These are phyloP conservation scores for Kwoniella newhampshirensis DNA, from an alignment of 768 basidiomycete genomes.

Conservation along the genomic window DNA sequence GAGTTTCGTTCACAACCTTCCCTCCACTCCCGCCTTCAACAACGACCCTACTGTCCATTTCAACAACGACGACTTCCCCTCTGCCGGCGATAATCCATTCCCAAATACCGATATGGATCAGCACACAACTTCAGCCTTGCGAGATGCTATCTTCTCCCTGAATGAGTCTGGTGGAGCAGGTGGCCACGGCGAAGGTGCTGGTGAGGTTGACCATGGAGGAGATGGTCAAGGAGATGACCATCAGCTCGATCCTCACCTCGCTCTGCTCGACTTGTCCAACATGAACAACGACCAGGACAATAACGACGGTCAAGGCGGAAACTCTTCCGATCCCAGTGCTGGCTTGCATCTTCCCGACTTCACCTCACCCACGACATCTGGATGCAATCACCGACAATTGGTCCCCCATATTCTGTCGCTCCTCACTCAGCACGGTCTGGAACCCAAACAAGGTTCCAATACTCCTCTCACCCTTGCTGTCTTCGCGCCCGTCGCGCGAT, in stretches of 20 bases:
- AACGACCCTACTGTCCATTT: constrained; percentile 16
- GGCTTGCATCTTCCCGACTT: constrained; percentile 22
- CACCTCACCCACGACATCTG: constrained; percentile 4
- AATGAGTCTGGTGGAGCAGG: constrained; percentile 34
- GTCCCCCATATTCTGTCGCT: constrained; percentile 45
- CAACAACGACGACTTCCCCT: constrained; percentile 33
- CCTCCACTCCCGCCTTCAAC: constrained; percentile 25
- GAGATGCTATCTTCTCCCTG: constrained; percentile 49
- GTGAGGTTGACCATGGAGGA: constrained; percentile 26
- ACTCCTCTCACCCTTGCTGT: constrained; percentile 44
- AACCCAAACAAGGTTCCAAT: constrained; percentile 43
- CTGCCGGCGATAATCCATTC: constrained; percentile 30
- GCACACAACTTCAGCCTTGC: constrained; percentile 47
- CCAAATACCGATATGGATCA: constrained; percentile 44
- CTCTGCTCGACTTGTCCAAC: constrained; percentile 41
- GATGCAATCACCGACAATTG: constrained; percentile 34
- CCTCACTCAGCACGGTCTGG: constrained; percentile 35
- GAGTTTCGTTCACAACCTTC: constrained; percentile 44
- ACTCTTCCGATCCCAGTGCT: constrained; percentile 1
- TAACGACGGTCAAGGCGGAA: background rate
- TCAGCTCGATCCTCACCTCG: constrained; percentile 42
- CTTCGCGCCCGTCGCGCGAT: constrained; percentile 41
- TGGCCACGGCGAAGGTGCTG: constrained; percentile 23
- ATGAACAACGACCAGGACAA: constrained; percentile 29
- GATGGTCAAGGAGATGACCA: constrained; percentile 28